These are phyloP conservation scores for Phytophthora crassamura DNA, from an alignment of 352 stramenopile genomes.

Conservation along the genomic window DNA sequence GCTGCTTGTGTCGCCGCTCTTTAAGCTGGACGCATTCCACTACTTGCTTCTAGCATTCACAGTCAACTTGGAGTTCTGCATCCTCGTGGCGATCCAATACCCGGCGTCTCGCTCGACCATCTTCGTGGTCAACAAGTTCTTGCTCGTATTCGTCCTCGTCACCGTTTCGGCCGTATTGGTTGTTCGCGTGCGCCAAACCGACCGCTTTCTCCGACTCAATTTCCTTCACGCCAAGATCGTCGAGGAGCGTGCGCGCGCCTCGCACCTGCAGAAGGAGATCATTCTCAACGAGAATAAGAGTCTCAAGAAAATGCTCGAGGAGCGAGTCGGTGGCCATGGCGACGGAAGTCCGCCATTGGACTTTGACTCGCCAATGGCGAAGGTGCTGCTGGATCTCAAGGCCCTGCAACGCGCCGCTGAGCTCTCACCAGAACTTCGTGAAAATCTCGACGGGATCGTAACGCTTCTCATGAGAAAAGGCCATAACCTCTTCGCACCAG, in stretches of 20 bases:
- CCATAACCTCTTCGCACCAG: conserved; percentile 80
- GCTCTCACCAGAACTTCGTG: conserved; percentile 64
- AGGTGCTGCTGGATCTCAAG: conserved; percentile 81
- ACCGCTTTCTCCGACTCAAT: conserved; percentile 78
- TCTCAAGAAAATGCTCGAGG: conserved; percentile 84
- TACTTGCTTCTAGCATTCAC: conserved; percentile 70
- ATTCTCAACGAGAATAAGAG: conserved; percentile 89
- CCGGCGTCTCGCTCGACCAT: conserved; percentile 61
- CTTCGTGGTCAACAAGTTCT: conserved; percentile 80
- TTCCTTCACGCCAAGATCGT: conserved; percentile 79
- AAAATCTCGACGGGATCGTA: conserved; percentile 82
- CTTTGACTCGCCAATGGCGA: conserved; percentile 84
- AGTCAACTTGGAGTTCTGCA: conserved; percentile 70
- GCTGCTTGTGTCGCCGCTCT: conserved; percentile 65
- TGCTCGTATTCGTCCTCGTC: conserved; percentile 69
- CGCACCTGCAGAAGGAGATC: conserved; percentile 78
- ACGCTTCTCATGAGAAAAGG: conserved; percentile 79
- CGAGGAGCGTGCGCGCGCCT: conserved; percentile 68
- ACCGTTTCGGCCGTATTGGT: conserved; percentile 61
- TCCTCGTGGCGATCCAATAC: conserved; percentile 68
- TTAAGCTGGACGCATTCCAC: conserved; percentile 80
- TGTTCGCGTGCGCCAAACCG: conserved; percentile 75
- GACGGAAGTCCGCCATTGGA: conserved; percentile 50
- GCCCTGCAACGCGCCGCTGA: conserved; percentile 68
- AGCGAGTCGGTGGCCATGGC: conserved; percentile 44